These are phyloP conservation scores for Kentomonas sorsogonicus DNA, from an alignment of 208 protist species.

Conservation along the genomic window DNA sequence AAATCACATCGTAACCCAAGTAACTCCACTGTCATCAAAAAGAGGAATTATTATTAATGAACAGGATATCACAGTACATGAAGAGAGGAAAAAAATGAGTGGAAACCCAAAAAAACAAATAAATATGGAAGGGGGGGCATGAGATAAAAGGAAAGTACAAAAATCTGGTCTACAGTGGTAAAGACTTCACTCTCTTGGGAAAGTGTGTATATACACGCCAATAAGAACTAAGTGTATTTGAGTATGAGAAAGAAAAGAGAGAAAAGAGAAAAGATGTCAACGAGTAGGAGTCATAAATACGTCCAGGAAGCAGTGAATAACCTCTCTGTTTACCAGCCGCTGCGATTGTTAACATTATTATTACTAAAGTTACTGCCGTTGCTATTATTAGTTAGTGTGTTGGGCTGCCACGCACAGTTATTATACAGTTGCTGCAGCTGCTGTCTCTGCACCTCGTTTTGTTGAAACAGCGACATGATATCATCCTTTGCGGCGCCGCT, in stretches of 20 bases:
- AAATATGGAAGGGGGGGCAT: too few species aligned
- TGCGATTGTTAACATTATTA: not conserved
- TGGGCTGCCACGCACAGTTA: slow-evolving; percentile 46
- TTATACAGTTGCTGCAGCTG: too few species aligned
- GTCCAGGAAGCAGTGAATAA: slow-evolving; percentile 1
- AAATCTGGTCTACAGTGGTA: slow-evolving; percentile 5
- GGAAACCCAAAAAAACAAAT: not conserved
- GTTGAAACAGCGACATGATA: slow-evolving; percentile 65
- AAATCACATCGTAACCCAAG: too few species aligned
- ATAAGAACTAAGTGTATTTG: not conserved
- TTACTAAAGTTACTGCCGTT: not conserved
- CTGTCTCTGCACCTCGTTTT: too few species aligned
- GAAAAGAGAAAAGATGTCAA: slow-evolving; percentile 6
- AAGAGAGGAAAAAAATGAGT: too few species aligned
- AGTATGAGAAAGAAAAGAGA: not conserved
- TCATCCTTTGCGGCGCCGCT: slow-evolving; percentile 26
- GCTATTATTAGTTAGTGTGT: slow-evolving; percentile 13
- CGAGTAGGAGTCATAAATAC: slow-evolving; percentile 3
- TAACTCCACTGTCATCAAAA: too few species aligned
- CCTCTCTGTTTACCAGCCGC: not conserved
- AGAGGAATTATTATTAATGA: too few species aligned
- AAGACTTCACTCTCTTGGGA: not conserved
- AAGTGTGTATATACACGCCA: not conserved
- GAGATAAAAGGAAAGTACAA: slow-evolving; percentile 4
- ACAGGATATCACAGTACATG: too few species aligned